These are phyloP conservation scores for Adenanthera pavonina DNA, from an alignment of 306 rosid genomes.

Conservation along the genomic window DNA sequence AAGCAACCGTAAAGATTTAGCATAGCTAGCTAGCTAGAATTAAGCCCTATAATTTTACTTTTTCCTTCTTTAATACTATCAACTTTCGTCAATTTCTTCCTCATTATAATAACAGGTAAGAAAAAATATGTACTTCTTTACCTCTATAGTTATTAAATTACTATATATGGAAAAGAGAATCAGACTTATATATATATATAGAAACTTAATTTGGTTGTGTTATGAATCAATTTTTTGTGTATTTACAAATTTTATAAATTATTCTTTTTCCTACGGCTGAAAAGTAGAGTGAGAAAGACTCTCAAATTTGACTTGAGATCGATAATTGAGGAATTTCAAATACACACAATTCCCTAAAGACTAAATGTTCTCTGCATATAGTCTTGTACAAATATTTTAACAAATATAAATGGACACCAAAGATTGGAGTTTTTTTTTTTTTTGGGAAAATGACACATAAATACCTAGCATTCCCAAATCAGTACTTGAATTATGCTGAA, in stretches of 20 bases:
- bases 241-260: not conserved
- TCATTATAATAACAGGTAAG: not conserved
- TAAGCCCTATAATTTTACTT: not conserved
- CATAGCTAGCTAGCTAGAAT: not conserved
- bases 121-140: not conserved
- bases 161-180: not conserved
- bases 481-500: too few relatives aligned
- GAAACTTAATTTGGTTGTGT: not conserved
- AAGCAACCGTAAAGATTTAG: conserved; percentile 13
- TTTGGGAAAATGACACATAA: too few relatives aligned
- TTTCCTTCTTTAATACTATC: not conserved
- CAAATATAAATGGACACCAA: too few relatives aligned
- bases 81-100: not conserved
- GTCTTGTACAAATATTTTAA: too few relatives aligned
- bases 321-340: too few relatives aligned
- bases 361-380: too few relatives aligned
- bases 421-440: too few relatives aligned
- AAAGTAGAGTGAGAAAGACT: not conserved
- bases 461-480: too few relatives aligned
- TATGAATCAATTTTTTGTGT: not conserved
- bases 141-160: not conserved
- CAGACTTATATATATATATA: not conserved
- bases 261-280: not conserved
- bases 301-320: not conserved
- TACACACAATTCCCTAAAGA: too few relatives aligned